Percentiles rank a stretch among this genome's conserved stretches.
phyloP scores from a whole-genome alignment of 441 rosid species.

The Gossypium schwendimanii region DNA sequence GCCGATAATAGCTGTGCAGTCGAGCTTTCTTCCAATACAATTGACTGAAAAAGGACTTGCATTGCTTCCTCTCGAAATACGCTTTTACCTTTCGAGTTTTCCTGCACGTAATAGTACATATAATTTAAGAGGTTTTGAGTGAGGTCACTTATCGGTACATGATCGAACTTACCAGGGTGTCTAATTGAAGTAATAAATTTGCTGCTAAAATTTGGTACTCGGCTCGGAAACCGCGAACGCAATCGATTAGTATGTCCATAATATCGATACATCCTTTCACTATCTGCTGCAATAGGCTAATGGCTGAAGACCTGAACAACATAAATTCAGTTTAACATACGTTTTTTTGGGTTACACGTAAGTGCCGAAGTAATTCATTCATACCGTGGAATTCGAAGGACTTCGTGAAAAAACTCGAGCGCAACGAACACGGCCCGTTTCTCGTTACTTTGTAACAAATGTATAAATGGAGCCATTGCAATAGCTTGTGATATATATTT shows the following conservation, averaged over 20 bases:
- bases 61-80: slow-evolving; percentile 46
- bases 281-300: slow-evolving; percentile 54
- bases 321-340: not conserved
- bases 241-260: slow-evolving; percentile 35
- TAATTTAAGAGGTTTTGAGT: not conserved
- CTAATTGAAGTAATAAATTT: slow-evolving; percentile 69
- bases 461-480: slow-evolving; percentile 57
- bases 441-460: slow-evolving; percentile 51
- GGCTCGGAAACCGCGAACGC: slow-evolving; percentile 40
- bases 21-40: slow-evolving; percentile 44
- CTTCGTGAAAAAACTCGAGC: slow-evolving; percentile 72
- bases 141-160: not conserved
- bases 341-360: not conserved
- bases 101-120: slow-evolving; percentile 35
- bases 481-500: slow-evolving; percentile 43
- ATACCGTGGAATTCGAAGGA: slow-evolving; percentile 71
- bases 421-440: slow-evolving; percentile 47
- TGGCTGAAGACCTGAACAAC: slow-evolving; percentile 61
- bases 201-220: slow-evolving; percentile 66
- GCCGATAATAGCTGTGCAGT: slow-evolving; percentile 45
- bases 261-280: slow-evolving; percentile 40
- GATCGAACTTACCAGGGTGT: slow-evolving; percentile 37
- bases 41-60: slow-evolving; percentile 44
- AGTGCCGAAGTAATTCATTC: not conserved
- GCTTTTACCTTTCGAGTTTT: slow-evolving; percentile 38